Evolutionary conservation across 2,329 filamentous ascomycete species (phyloP), one percentile per base, ranked within the genome.

Genomic region (Trematosphaeria pertusa): DNA sequence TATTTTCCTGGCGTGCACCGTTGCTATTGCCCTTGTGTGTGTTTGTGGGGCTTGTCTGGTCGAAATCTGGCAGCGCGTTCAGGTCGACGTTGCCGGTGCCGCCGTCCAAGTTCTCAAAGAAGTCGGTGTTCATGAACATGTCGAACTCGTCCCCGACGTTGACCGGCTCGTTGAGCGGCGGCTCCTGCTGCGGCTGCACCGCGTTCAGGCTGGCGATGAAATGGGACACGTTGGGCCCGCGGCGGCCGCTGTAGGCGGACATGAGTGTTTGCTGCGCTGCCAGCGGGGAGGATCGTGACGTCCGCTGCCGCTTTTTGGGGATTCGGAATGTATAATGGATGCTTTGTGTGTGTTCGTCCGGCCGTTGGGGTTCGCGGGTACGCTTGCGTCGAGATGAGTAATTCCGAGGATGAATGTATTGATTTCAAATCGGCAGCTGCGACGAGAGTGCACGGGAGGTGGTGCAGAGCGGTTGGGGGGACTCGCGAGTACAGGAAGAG

Each of bases 161-260:
- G 60, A 81, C 81, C 18, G 62, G 62, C 10, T 71, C 65, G 26
- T 56, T 51, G 48, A 12, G 7, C 8, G 58, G 50, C 22, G 50
- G 52, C 33, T 70, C 67, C 42, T 65, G 52, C 17, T 56, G 53
- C 48, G 79, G 74, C 20, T 81, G 81, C 45, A 87, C 78, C 35
- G 81, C 83, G 78, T 96, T 96, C 64, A 97, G 80, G 60, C 92
- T 88, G 64, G 89, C 87, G 58, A 97, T 81, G 77, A 94, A 96
- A 67, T 91, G 87, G 67, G 91, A 91, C 75, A 96, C 89, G 73
- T 96, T 96, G 66, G 89, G 87, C 62, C 84, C 88, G 68, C 88
- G 86, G 53, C 90, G 87, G 67, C 86, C 87, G 73, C 82, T 86
- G 81, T 85, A 91, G 70, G 79, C 82, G 71, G 89, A 85, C 88